phyloP scores from a whole-genome alignment of 2,329 filamentous ascomycete species.

The Colletotrichum brevisporum region DNA sequence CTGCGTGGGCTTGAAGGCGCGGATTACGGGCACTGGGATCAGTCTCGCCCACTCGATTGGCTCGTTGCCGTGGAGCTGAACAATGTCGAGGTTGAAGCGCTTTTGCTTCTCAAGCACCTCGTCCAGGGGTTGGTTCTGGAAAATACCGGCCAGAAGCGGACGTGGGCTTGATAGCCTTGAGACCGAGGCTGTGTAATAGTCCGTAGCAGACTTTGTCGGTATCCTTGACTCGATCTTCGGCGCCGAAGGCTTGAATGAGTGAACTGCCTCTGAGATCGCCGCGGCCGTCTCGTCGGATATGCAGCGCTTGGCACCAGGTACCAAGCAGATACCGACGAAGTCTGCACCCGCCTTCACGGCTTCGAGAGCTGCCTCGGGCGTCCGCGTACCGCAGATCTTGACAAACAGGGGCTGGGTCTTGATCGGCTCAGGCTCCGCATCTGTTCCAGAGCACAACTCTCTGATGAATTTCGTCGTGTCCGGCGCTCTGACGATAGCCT shows the following conservation, averaged over 20 bases:
- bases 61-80: conserved; percentile 94
- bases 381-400: conserved; percentile 96
- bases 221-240: conserved; percentile 47
- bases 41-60: conserved; percentile 90
- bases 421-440: conserved; percentile 52
- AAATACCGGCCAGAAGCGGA: conserved; percentile 91
- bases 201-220: conserved; percentile 57
- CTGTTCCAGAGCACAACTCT: conserved; percentile 78
- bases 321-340: conserved; percentile 92
- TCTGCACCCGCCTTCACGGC: conserved; percentile 92
- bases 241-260: conserved; percentile 70
- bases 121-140: conserved; percentile 88
- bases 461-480: conserved; percentile 88
- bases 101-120: conserved; percentile 86
- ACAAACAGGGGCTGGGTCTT: conserved; percentile 73
- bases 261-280: conserved; percentile 85
- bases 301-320: conserved; percentile 83
- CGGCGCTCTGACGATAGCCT: conserved; percentile 93
- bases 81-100: conserved; percentile 83
- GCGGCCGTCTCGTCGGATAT: conserved; percentile 84
- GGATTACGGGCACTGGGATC: conserved; percentile 94
- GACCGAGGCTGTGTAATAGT: conserved; percentile 78
- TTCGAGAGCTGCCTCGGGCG: conserved; percentile 81
- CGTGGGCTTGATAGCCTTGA: conserved; percentile 66
- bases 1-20: conserved; percentile 84